A percentile compares a stretch with the other conserved stretches of the same genome.
Evolutionary conservation across 2,329 filamentous ascomycete species (phyloP).

Genomic region (Colletotrichum karsti): DNA sequence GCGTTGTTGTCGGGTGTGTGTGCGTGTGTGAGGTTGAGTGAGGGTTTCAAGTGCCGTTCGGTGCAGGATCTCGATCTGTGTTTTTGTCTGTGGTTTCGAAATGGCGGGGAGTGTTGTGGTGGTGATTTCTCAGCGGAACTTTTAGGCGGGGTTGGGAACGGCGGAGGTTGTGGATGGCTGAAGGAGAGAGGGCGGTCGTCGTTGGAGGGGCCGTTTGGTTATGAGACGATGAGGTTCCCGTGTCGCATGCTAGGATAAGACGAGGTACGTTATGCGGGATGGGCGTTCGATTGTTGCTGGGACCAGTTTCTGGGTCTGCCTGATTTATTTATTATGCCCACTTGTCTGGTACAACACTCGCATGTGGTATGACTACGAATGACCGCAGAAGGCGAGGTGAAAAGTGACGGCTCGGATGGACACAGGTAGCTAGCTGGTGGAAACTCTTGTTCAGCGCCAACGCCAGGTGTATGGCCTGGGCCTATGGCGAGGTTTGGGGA

Average conservation of each 20-base stretch:
- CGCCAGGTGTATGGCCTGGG: background rate
- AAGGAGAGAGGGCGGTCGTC: background rate
- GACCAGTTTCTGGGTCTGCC: background rate
- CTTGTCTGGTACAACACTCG: background rate
- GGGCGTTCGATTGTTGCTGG: background rate
- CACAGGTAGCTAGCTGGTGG: conserved; percentile 22
- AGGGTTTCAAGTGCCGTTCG: background rate
- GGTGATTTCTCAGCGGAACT: conserved; percentile 17
- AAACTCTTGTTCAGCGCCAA: background rate
- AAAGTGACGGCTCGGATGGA: conserved; percentile 19
- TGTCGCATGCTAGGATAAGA: conserved; percentile 13
- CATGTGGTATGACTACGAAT: conserved; percentile 1
- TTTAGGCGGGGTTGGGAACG: background rate
- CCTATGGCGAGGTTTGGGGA: background rate
- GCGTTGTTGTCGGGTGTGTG: background rate
- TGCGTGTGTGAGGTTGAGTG: background rate
- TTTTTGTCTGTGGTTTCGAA: background rate
- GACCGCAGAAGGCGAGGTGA: conserved; percentile 14
- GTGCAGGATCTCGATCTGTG: background rate
- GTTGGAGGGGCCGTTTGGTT: conserved; percentile 7
- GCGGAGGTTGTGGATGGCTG: background rate
- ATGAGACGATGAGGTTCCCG: background rate
- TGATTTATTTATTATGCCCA: conserved; percentile 1
- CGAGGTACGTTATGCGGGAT: background rate
- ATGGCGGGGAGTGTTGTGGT: background rate